Base-by-base conservation (phyloP, 1,284 basidiomycete genomes). In the Melampsora americana region DNA sequence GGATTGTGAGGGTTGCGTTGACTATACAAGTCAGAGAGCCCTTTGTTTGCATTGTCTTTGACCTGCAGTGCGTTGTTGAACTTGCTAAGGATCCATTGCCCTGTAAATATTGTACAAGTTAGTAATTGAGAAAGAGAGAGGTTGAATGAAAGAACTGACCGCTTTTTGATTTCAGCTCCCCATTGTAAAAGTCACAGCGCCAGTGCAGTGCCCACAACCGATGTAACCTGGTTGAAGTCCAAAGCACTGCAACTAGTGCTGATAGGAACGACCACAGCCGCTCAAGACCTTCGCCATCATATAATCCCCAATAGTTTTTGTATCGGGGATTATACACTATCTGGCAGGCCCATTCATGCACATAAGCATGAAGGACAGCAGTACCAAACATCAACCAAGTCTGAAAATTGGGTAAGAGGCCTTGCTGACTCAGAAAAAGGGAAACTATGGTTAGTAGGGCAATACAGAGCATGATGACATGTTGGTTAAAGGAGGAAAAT, bases 281-380 rank as follows among this genome's bases (percentile, higher is more conserved):
- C n/a, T n/a, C n/a, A n/a, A n/a, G n/a, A n/a, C n/a, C n/a, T n/a
- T n/a, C n/a, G n/a, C n/a, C n/a, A n/a, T n/a, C n/a, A n/a, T n/a
- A n/a, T n/a, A n/a, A n/a, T n/a, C n/a, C n/a, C n/a, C n/a, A n/a
- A n/a, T 53, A 42, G 6, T 12, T 11, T 2, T 48, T 46, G 30
- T 68, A 65, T 42, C 60, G 26, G 20, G 69, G 69, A 62, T 66
- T 56, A 23, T 65, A 72, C 6, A 28, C 23, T 9, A 66, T 39
- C 23, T 72, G 69, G 46, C 61, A 72, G 1, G 28, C 62, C 69
- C 69, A 72, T n/a, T 72, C 42, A 32, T 72, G 69, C 2, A 72
- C 59, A 16, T 56, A 72, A 2, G 69, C 69, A 72, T 72, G 69
- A 42, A 72, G 68, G 1, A 72, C 28, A 9, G 35, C 30, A 5